These are phyloP conservation scores for Umbelopsis ramanniana DNA, from an alignment of 192 early-diverging fungal species.

Conservation along the genomic window DNA sequence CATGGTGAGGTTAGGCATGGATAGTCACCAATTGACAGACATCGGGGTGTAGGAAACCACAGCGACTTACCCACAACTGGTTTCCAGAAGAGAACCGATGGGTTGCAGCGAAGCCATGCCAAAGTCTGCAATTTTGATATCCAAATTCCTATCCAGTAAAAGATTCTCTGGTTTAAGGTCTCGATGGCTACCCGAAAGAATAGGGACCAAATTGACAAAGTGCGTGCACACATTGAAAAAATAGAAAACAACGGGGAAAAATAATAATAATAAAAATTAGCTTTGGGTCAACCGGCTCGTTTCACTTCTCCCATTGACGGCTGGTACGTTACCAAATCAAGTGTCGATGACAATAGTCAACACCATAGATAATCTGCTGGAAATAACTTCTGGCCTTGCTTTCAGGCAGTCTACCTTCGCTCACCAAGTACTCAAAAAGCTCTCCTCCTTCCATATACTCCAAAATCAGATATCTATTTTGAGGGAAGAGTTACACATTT, in stretches of 20 bases:
- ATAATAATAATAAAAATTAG: neutral
- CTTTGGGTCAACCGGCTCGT: too few species aligned
- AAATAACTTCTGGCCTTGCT: constrained; percentile 67
- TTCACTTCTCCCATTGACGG: too few species aligned
- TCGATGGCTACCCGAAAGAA: constrained; percentile 61
- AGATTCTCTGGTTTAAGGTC: constrained; percentile 93
- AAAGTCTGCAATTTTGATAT: constrained; percentile 96
- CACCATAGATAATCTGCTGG: constrained; percentile 71
- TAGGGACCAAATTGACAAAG: too few species aligned
- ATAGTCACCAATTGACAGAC: neutral
- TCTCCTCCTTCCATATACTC: constrained; percentile 77
- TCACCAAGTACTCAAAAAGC: constrained; percentile 73
- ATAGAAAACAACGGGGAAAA: neutral
- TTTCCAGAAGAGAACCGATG: constrained; percentile 61
- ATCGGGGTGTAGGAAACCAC: constrained; percentile 3
- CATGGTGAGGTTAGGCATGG: neutral
- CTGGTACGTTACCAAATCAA: constrained; percentile 60
- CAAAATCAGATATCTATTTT: constrained; percentile 64
- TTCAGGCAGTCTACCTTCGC: constrained; percentile 62
- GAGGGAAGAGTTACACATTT: too few species aligned
- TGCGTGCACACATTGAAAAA: neutral
- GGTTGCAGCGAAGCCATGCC: constrained; percentile 73
- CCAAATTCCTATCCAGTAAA: constrained; percentile 51
- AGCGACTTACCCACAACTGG: constrained; percentile 66
- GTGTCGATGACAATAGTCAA: constrained; percentile 72